Evolutionary conservation across 1,139 yeast genomes (phyloP).

Genomic region (Debaryomyces singareniensis): DNA sequence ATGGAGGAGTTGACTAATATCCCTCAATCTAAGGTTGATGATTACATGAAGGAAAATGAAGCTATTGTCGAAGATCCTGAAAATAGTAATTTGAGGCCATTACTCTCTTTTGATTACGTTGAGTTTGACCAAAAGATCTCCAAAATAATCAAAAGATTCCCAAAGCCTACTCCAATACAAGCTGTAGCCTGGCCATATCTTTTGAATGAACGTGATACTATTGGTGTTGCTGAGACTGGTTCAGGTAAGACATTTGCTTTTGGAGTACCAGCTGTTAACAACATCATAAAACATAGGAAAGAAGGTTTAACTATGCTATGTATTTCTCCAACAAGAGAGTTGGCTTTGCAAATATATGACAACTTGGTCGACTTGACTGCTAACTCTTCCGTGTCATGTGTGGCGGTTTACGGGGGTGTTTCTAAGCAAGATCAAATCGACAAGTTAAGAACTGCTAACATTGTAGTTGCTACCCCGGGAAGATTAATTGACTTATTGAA

Average conservation of each 20-base stretch:
- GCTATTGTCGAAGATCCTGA: conserved; percentile 74
- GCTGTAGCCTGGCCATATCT: conserved; percentile 96
- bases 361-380: conserved; percentile 65
- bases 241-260: conserved; percentile 97
- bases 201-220: conserved; percentile 73
- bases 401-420: conserved; percentile 95
- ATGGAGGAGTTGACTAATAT: conserved; percentile 21
- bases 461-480: conserved; percentile 97
- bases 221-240: conserved; percentile 98
- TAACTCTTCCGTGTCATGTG: conserved; percentile 59
- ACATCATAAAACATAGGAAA: conserved; percentile 39
- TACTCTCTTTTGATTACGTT: conserved; percentile 61
- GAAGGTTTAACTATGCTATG: conserved; percentile 69
- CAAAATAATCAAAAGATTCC: conserved; percentile 58
- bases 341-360: conserved; percentile 90
- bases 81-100: conserved; percentile 52
- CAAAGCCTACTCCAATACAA: conserved; percentile 94
- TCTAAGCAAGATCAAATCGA: conserved; percentile 86
- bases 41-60: conserved; percentile 44
- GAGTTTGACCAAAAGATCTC: conserved; percentile 50
- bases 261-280: conserved; percentile 94
- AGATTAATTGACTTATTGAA: conserved; percentile 85
- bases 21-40: conserved; percentile 51
- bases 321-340: conserved; percentile 94
- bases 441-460: conserved; percentile 53